A percentile compares a stretch with the other conserved stretches of the same genome.
These are phyloP conservation scores for Pleurotus djamor DNA, from an alignment of 768 basidiomycete genomes.

Conservation along the genomic window DNA sequence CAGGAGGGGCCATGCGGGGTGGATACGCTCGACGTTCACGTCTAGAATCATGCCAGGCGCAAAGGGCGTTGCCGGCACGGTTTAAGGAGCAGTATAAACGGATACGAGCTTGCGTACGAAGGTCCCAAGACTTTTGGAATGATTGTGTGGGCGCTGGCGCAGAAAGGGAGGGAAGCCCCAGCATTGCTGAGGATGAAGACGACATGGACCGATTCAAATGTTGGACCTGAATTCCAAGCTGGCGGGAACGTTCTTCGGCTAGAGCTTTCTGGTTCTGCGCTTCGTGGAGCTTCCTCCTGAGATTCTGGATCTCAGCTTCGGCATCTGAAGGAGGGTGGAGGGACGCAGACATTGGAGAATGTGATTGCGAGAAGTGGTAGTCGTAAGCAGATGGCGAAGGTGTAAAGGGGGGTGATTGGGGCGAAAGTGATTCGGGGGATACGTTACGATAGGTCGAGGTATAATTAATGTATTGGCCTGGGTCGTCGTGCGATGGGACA, in stretches of 20 bases:
- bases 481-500: constrained; percentile 3
- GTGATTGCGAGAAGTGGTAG: constrained; percentile 11
- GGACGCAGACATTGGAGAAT: constrained; percentile 15
- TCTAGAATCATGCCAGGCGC: constrained; percentile 88
- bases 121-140: constrained; percentile 66
- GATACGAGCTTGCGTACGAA: constrained; percentile 70
- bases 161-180: constrained; percentile 20
- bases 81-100: constrained; percentile 79
- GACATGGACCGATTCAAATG: not conserved
- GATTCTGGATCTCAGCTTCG: constrained; percentile 51
- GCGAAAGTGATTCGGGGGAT: constrained; percentile 39
- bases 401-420: constrained; percentile 26
- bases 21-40: constrained; percentile 77
- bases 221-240: constrained; percentile 43
- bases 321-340: constrained; percentile 21
- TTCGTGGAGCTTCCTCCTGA: constrained; percentile 59
- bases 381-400: constrained; percentile 21
- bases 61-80: constrained; percentile 85
- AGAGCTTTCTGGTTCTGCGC: constrained; percentile 60
- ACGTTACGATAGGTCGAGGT: constrained; percentile 24
- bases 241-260: constrained; percentile 41
- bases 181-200: constrained; percentile 9
- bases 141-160: constrained; percentile 35
- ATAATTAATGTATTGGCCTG: constrained; percentile 19
- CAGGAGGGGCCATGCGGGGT: constrained; percentile 76